These are phyloP conservation scores for Trametes cubensis DNA, from an alignment of 768 basidiomycete genomes.

Conservation along the genomic window DNA sequence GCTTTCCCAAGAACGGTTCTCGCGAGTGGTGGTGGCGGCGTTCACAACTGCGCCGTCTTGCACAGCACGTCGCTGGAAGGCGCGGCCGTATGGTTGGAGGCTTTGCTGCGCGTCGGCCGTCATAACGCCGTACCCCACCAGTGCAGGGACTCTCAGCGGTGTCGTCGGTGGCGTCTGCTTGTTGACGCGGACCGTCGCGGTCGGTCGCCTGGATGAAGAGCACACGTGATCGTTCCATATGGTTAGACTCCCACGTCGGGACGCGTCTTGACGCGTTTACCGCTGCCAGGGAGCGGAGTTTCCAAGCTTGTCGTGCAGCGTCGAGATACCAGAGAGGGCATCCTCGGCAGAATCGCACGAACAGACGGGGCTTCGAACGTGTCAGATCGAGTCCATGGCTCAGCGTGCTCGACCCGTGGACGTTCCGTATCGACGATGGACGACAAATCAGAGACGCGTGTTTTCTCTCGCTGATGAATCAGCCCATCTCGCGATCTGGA, in stretches of 20 bases:
- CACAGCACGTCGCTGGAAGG: not conserved
- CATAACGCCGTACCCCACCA: not conserved
- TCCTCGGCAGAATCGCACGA: slow-evolving; percentile 22
- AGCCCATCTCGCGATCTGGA: not conserved
- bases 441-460: slow-evolving; percentile 7
- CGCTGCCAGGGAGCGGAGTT: slow-evolving; percentile 8
- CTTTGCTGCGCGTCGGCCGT: slow-evolving; percentile 1
- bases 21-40: slow-evolving; percentile 8
- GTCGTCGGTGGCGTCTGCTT: slow-evolving; percentile 12
- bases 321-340: slow-evolving; percentile 9
- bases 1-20: slow-evolving; percentile 1
- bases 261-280: slow-evolving; percentile 14
- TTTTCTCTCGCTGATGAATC: slow-evolving; percentile 6
- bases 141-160: not conserved
- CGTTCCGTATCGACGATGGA: not conserved
- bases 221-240: slow-evolving; percentile 28
- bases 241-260: slow-evolving; percentile 17
- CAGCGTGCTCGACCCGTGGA: slow-evolving; percentile 2
- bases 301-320: slow-evolving; percentile 6
- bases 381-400: slow-evolving; percentile 10
- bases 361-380: slow-evolving; percentile 3
- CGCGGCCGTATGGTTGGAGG: not conserved
- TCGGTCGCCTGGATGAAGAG: slow-evolving; percentile 1
- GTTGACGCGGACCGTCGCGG: not conserved
- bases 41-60: not conserved